Percentiles rank a stretch among this genome's conserved stretches.
Conservation (phyloP, 805 yeast species). For the Scheffersomyces ergatensis region DNA sequence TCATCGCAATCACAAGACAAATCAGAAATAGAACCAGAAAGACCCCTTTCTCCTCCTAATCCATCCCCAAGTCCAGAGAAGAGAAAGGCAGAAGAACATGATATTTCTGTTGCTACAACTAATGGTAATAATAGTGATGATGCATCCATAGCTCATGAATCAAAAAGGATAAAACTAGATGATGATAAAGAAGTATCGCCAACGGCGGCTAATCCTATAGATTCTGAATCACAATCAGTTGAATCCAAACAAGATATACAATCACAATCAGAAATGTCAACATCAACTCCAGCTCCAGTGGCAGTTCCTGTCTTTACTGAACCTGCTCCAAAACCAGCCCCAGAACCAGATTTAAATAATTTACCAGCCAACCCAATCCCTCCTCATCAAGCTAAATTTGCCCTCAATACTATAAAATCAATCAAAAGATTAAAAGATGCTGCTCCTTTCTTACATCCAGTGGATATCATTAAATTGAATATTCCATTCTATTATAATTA, state of each 20-base stretch:
- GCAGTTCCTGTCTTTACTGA: conserved; percentile 10
- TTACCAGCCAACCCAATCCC: conserved; percentile 70
- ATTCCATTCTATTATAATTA: conserved; percentile 88
- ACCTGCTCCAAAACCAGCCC: conserved; percentile 76
- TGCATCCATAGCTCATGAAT: conserved; percentile 6
- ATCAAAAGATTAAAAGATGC: conserved; percentile 91
- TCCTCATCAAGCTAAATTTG: conserved; percentile 79
- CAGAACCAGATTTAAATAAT: conserved; percentile 71
- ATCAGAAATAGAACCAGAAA: conserved; percentile 15
- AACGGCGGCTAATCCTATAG: neutral
- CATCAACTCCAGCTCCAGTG: neutral
- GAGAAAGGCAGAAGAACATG: conserved; percentile 27
- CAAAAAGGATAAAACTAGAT: conserved; percentile 14
- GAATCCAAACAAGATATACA: neutral
- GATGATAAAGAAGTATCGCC: neutral
- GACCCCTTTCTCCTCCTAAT: conserved; percentile 44
- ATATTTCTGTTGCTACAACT: conserved; percentile 32
- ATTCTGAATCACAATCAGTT: neutral
- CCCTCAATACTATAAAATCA: conserved; percentile 75
- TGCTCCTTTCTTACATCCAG: conserved; percentile 84
- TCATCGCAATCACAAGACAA: neutral
- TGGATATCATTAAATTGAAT: conserved; percentile 81
- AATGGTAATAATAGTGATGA: conserved; percentile 16
- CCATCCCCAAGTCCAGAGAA: conserved; percentile 44
- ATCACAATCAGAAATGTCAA: neutral